These are phyloP conservation scores for Aureobasidium leucospermi DNA, from an alignment of 2,329 filamentous ascomycete genomes.

Conservation along the genomic window DNA sequence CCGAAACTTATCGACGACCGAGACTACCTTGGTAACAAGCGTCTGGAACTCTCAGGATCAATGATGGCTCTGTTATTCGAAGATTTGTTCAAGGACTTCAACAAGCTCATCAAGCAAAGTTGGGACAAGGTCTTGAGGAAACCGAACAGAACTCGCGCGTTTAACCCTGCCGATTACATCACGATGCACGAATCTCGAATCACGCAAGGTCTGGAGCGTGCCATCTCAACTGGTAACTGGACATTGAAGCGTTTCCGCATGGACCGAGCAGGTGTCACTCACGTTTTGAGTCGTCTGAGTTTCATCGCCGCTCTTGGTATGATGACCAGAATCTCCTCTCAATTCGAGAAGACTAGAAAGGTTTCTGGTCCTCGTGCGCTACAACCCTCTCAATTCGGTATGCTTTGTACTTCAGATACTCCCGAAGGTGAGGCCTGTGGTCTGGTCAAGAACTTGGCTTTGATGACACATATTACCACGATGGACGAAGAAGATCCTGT, in stretches of 20 bases:
- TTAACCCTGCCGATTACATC: constrained; percentile 81
- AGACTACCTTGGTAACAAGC: constrained; percentile 97
- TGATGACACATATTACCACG: constrained; percentile 99
- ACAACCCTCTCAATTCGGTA: constrained; percentile 95
- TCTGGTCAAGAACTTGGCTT: constrained; percentile 91
- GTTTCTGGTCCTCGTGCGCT: constrained; percentile 91
- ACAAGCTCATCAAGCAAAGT: constrained; percentile 78
- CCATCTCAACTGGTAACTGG: constrained; percentile 97
- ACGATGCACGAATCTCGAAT: constrained; percentile 80
- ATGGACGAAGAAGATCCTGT: constrained; percentile 91
- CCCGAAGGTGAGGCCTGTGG: constrained; percentile 98
- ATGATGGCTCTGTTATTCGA: constrained; percentile 91
- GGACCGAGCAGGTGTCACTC: constrained; percentile 94
- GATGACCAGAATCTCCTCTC: constrained; percentile 98
- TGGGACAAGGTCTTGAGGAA: constrained; percentile 96
- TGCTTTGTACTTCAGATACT: constrained; percentile 95
- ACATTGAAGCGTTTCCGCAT: constrained; percentile 97
- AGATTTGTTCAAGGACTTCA: constrained; percentile 95
- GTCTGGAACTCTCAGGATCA: constrained; percentile 88
- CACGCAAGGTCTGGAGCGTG: constrained; percentile 86
- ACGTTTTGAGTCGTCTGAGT: constrained; percentile 88
- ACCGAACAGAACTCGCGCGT: constrained; percentile 77
- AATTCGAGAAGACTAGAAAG: constrained; percentile 98
- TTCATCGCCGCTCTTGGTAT: constrained; percentile 96
- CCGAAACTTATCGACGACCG: constrained; percentile 86